Conservation (phyloP, 768 basidiomycete species). For the Mycena amicta region DNA sequence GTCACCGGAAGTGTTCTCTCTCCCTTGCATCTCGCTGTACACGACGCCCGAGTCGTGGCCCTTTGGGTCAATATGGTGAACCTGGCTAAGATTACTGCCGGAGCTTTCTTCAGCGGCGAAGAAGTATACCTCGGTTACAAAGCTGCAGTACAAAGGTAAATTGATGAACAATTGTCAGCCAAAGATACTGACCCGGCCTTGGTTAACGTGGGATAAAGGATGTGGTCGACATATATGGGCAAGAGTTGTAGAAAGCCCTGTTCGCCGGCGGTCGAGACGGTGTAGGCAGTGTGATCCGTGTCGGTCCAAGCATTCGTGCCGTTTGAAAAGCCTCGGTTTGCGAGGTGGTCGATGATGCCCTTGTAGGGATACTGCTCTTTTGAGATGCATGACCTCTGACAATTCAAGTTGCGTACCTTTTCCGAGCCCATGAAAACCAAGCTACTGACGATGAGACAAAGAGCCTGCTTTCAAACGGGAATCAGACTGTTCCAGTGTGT, state of each 20-base stretch:
- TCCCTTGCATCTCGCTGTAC: slow-evolving; percentile 95
- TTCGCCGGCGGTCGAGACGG: slow-evolving; percentile 91
- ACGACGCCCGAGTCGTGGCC: slow-evolving; percentile 96
- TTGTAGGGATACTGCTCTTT: slow-evolving; percentile 96
- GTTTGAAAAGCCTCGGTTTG: slow-evolving; percentile 90
- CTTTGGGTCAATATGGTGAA: slow-evolving; percentile 92
- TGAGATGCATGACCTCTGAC: too few relatives aligned
- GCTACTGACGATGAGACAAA: slow-evolving; percentile 13
- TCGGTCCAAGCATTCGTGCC: slow-evolving; percentile 98
- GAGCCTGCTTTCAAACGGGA: neutral
- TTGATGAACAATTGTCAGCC: slow-evolving; percentile 18
- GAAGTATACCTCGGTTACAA: slow-evolving; percentile 57
- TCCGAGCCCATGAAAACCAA: slow-evolving; percentile 17
- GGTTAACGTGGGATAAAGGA: slow-evolving; percentile 93
- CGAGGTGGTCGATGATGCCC: slow-evolving; percentile 91
- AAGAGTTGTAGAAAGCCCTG: slow-evolving; percentile 87
- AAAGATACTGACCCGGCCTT: slow-evolving; percentile 69
- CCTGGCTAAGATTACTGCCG: slow-evolving; percentile 42
- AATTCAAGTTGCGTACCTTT: neutral
- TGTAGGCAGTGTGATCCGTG: slow-evolving; percentile 93
- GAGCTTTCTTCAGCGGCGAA: slow-evolving; percentile 1
- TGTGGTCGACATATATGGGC: slow-evolving; percentile 93
- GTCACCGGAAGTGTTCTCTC: slow-evolving; percentile 91
- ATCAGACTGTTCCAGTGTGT: slow-evolving; percentile 92
- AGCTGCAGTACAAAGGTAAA: slow-evolving; percentile 34